A percentile compares a stretch with the other conserved stretches of the same genome.
These are phyloP conservation scores for Mycena capillaripes DNA, from an alignment of 768 basidiomycete genomes.

Conservation along the genomic window DNA sequence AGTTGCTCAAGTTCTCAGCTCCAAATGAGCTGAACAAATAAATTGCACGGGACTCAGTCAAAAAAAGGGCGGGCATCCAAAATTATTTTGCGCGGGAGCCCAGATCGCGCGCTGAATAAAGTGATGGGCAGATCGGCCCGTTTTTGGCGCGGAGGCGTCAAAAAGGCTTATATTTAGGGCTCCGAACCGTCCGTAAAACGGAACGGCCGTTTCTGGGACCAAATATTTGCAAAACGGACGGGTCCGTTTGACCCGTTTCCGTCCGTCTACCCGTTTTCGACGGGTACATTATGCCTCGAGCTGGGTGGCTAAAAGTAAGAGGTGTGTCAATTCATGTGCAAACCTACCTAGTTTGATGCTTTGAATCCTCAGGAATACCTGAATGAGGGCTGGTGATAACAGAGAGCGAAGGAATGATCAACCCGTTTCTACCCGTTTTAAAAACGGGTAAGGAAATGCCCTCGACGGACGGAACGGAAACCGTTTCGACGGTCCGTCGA, in stretches of 20 bases:
- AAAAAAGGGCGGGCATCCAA: too few species aligned
- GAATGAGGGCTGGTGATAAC: conserved; percentile 1
- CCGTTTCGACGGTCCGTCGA: not conserved
- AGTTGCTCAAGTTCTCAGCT: too few species aligned
- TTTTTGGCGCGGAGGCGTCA: too few species aligned
- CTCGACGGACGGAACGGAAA: not conserved
- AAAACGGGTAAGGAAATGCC: not conserved
- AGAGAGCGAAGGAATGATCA: not conserved
- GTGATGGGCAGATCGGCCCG: too few species aligned
- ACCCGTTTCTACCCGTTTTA: not conserved
- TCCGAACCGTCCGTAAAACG: not conserved
- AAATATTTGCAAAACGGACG: not conserved
- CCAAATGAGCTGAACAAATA: too few species aligned
- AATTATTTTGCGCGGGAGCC: too few species aligned
- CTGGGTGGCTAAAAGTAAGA: not conserved
- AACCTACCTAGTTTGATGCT: not conserved
- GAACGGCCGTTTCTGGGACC: not conserved
- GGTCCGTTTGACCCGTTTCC: not conserved
- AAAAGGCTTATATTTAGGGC: too few species aligned
- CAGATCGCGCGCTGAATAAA: too few species aligned
- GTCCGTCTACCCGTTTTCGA: conserved; percentile 2
- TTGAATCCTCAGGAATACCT: too few species aligned
- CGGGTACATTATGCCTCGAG: not conserved
- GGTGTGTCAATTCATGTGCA: not conserved
- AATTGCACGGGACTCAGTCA: too few species aligned